These are phyloP conservation scores for Cyclotella baltica DNA, from an alignment of 108 stramenopile genomes.

Conservation along the genomic window DNA sequence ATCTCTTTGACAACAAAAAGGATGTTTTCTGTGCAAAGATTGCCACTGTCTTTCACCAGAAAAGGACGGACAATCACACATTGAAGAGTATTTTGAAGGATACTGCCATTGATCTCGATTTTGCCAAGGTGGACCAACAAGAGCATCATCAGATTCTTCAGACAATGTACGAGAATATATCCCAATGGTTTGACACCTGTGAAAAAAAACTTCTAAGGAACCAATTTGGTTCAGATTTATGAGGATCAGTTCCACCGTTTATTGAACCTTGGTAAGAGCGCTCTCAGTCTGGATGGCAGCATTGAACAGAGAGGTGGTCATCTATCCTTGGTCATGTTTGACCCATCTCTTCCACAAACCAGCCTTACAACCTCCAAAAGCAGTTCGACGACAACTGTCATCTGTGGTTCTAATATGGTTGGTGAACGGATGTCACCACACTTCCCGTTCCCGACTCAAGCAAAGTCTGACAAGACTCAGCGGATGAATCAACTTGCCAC, in stretches of 20 bases:
- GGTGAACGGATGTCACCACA: slow-evolving; percentile 27
- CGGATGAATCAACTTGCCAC: neutral
- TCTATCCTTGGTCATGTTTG: neutral
- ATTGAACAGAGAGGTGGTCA: neutral
- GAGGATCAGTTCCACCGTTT: neutral
- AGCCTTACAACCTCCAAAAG: neutral
- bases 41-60: too few relatives aligned
- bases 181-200: too few relatives aligned
- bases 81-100: too few relatives aligned
- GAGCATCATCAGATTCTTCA: too few relatives aligned
- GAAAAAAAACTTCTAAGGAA: too few relatives aligned
- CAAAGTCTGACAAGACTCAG: slow-evolving; percentile 2
- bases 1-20: too few relatives aligned
- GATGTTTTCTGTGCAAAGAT: too few relatives aligned
- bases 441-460: slow-evolving; percentile 3
- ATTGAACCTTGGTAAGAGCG: slow-evolving; percentile 17
- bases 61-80: too few relatives aligned
- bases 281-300: slow-evolving; percentile 24
- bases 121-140: too few relatives aligned
- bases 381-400: neutral
- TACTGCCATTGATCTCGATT: too few relatives aligned
- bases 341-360: neutral
- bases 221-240: too few relatives aligned
- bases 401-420: slow-evolving; percentile 7
- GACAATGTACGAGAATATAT: too few relatives aligned